phyloP scores from a whole-genome alignment of 768 basidiomycete genomes.

The Suillus cothurnatus region DNA sequence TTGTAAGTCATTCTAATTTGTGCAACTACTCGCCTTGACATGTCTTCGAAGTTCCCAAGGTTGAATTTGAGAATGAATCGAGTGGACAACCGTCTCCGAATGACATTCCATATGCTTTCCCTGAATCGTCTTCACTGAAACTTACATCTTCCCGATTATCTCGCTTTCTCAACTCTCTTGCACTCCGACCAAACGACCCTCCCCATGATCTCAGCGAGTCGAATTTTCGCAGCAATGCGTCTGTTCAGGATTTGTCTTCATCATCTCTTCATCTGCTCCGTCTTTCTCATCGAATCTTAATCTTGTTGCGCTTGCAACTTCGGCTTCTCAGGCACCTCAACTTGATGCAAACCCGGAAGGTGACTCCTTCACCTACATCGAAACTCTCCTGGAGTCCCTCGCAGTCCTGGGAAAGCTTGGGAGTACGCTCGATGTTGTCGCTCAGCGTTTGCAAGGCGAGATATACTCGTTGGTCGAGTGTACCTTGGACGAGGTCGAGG shows the following conservation, averaged over 20 bases:
- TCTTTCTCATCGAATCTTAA: slow-evolving; percentile 28
- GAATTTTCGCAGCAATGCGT: slow-evolving; percentile 27
- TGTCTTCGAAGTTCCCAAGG: slow-evolving; percentile 53
- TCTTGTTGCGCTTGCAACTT: slow-evolving; percentile 18
- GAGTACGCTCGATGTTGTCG: slow-evolving; percentile 76
- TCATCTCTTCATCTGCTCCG: slow-evolving; percentile 20
- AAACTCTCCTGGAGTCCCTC: slow-evolving; percentile 90
- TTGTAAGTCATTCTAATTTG: slow-evolving; percentile 52
- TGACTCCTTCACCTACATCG: slow-evolving; percentile 93
- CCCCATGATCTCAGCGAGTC: slow-evolving; percentile 63
- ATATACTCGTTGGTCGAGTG: slow-evolving; percentile 82
- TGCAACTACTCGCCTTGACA: slow-evolving; percentile 10
- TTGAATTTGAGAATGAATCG: slow-evolving; percentile 62
- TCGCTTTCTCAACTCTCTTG: slow-evolving; percentile 65
- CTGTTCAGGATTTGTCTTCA: slow-evolving; percentile 21
- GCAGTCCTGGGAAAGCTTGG: slow-evolving; percentile 90
- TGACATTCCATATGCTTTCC: slow-evolving; percentile 23
- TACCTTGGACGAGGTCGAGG: slow-evolving; percentile 90
- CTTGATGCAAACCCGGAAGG: slow-evolving; percentile 73
- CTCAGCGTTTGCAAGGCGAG: slow-evolving; percentile 82
- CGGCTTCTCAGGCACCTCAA: slow-evolving; percentile 26
- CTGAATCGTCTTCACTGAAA: slow-evolving; percentile 41
- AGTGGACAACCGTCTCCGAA: slow-evolving; percentile 24
- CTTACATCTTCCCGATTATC: slow-evolving; percentile 53
- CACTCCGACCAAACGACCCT: slow-evolving; percentile 75